These are phyloP conservation scores for Ophiostoma australiae DNA, from an alignment of 2,329 filamentous ascomycete genomes.

Conservation along the genomic window DNA sequence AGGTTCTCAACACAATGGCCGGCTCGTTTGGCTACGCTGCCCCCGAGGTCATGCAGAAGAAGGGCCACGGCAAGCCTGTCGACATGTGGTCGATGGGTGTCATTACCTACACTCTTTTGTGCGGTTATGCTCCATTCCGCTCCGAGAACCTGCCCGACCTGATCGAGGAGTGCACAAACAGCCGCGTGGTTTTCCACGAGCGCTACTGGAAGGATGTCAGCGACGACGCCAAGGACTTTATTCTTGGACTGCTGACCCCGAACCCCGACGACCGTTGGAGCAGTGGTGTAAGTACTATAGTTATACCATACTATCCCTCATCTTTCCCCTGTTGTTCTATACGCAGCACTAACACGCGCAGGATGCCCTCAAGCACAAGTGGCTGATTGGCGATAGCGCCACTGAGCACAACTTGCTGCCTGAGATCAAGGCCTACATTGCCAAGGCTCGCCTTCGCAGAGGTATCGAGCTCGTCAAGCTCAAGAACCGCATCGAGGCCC, in stretches of 20 bases:
- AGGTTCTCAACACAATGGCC: conserved; percentile 95
- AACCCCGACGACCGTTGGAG: conserved; percentile 71
- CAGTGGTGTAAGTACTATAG: conserved; percentile 54
- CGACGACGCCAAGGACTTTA: conserved; percentile 91
- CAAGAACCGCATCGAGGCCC: conserved; percentile 86
- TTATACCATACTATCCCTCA: neutral
- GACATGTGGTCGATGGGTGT: conserved; percentile 99
- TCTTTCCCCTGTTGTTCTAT: neutral
- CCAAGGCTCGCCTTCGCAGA: conserved; percentile 82
- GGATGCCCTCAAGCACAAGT: conserved; percentile 75
- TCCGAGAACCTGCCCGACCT: conserved; percentile 89
- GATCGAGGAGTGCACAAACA: conserved; percentile 86
- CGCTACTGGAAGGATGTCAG: conserved; percentile 98
- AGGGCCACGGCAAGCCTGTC: conserved; percentile 94
- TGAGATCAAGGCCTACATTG: conserved; percentile 91
- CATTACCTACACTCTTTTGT: conserved; percentile 96
- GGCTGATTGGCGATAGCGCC: conserved; percentile 87
- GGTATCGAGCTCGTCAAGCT: conserved; percentile 96
- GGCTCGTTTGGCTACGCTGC: conserved; percentile 97
- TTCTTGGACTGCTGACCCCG: conserved; percentile 72
- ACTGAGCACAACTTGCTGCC: conserved; percentile 95
- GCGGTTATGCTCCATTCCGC: conserved; percentile 96
- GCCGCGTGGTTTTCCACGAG: conserved; percentile 88
- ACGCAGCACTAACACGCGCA: conserved; percentile 33
- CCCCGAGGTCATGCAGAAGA: conserved; percentile 96